These are phyloP conservation scores for Artomyces pyxidatus DNA, from an alignment of 768 basidiomycete species.

Conservation along the genomic window DNA sequence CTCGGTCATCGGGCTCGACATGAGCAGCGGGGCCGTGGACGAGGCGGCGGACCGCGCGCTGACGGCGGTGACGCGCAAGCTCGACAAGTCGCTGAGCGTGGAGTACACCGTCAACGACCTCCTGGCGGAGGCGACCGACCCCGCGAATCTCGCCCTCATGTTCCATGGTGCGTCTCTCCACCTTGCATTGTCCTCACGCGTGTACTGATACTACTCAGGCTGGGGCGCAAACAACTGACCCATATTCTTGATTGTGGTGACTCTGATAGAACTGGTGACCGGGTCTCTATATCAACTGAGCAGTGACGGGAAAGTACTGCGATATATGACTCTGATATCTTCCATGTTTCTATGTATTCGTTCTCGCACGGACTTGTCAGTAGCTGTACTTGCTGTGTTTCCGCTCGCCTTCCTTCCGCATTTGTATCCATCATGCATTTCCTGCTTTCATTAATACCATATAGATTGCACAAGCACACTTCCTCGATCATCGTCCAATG, in stretches of 20 bases:
- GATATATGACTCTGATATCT: too few species aligned
- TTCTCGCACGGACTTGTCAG: too few species aligned
- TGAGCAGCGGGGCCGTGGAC: slow-evolving; percentile 58
- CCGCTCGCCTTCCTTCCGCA: too few species aligned
- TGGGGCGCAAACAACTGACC: too few species aligned
- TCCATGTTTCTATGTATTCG: too few species aligned
- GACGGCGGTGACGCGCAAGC: slow-evolving; percentile 68
- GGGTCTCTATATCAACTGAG: too few species aligned
- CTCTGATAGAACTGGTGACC: not conserved
- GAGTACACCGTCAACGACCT: slow-evolving; percentile 92
- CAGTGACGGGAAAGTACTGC: too few species aligned
- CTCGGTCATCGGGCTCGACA: slow-evolving; percentile 48
- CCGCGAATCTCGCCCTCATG: slow-evolving; percentile 67
- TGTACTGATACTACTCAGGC: not conserved
- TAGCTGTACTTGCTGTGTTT: too few species aligned
- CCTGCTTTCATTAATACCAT: too few species aligned
- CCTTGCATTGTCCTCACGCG: not conserved
- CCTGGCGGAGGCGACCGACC: slow-evolving; percentile 80
- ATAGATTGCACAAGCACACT: too few species aligned
- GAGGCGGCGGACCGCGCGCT: slow-evolving; percentile 90
- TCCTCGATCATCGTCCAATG: too few species aligned
- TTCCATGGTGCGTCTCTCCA: slow-evolving; percentile 49
- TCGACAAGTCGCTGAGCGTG: slow-evolving; percentile 79
- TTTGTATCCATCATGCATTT: too few species aligned
- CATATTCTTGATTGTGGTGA: not conserved